Evolutionary conservation across 169 alveolate species (phyloP), one percentile per base, ranked within the genome.

Genomic region (Cryptosporidium xiaoi): DNA sequence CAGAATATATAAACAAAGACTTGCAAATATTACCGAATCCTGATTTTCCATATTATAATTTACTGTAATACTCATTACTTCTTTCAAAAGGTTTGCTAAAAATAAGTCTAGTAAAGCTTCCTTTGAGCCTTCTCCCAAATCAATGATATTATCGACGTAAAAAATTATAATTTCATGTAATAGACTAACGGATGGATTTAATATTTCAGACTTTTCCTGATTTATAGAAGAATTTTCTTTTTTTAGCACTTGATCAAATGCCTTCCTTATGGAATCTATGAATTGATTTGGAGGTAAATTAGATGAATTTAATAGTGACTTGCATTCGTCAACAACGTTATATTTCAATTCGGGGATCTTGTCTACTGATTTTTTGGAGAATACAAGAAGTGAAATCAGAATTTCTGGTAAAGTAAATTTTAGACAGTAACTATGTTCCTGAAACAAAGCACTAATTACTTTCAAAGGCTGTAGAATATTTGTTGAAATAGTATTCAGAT

Each of bases 331-430:
- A 40, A 77, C 48, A 18, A 60, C 8, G 40, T 24, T 56, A 24
- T 55, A 40, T 7, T 77, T 40, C 12, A 77, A n/a, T n/a, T 77
- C 87, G 36, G 87, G 87, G 16, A 58, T n/a, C 36, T 60, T 77
- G 6, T 31, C 18, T 8, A 46, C 50, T n/a, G 36, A 60, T 60
- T 77, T 64, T 36, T 56, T 40, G 15, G 64, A n/a, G n/a, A 56
- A 77, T 1, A 77, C 29, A 27, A 77, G 29, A 10, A 77, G 20
- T 44, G 87, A 60, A 58, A 62, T 77, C 51, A 77, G 29, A 20
- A 77, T 50, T 62, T 77, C 44, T 8, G 71, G 71, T 34, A 56
- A 29, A 44, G 64, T 60, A 15, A 60, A 31, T 0, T 56, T 29
- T 1, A 60, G 15, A 16, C 53, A 77, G 15, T 40, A 24, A 60